Evolutionary conservation across 805 yeast genomes (phyloP).

Genomic region (Saturnispora galanensis): DNA sequence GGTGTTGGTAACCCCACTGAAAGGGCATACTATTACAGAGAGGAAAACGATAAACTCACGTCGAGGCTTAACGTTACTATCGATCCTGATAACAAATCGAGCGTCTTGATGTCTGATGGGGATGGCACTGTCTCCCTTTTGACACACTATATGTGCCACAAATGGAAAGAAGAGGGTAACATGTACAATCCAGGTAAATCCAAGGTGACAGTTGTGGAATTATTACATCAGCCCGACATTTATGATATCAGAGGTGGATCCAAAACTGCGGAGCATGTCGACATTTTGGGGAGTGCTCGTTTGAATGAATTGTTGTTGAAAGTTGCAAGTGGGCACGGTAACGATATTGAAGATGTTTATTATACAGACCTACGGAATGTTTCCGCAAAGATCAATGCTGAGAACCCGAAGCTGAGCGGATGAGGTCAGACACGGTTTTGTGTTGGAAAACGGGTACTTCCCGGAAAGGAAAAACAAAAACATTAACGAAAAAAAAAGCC

Average conservation of each 20-base stretch:
- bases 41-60: conserved; percentile 44
- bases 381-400: conserved; percentile 8
- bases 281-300: conserved; percentile 87
- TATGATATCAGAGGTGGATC: conserved; percentile 97
- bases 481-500: background rate
- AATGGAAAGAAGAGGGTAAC: conserved; percentile 62
- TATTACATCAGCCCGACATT: conserved; percentile 85
- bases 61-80: conserved; percentile 61
- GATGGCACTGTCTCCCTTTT: conserved; percentile 90
- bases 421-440: background rate
- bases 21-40: conserved; percentile 78
- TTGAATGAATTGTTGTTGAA: conserved; percentile 75
- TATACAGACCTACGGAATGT: conserved; percentile 42
- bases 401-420: background rate
- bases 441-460: background rate
- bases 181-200: conserved; percentile 73
- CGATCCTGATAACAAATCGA: conserved; percentile 49
- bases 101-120: conserved; percentile 82
- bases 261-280: conserved; percentile 96
- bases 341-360: conserved; percentile 48
- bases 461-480: conserved; percentile 2
- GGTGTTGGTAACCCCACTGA: conserved; percentile 98
- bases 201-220: conserved; percentile 74
- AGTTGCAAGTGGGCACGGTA: conserved; percentile 78
- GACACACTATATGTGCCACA: conserved; percentile 85